phyloP scores from a whole-genome alignment of 2,329 filamentous ascomycete genomes.

The Botrytis tulipae region DNA sequence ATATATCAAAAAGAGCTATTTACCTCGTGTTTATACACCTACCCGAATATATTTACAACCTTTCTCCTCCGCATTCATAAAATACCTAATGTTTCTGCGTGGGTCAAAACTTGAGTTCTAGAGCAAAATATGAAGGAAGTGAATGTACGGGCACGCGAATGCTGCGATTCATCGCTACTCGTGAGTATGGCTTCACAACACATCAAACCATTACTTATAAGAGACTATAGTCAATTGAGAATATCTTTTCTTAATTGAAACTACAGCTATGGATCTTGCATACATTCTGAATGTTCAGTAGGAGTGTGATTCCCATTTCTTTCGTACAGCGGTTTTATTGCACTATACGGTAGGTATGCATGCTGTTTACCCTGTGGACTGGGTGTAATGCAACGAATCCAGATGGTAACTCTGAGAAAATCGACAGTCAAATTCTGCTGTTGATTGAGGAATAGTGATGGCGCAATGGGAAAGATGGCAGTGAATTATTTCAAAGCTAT shows the following conservation, averaged over 20 bases:
- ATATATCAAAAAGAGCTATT: background rate
- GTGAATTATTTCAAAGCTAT: background rate
- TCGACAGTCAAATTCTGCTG: background rate
- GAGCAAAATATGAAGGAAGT: background rate
- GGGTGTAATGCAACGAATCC: background rate
- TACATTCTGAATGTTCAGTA: background rate
- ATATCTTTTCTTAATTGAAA: too few relatives aligned
- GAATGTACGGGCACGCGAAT: too few relatives aligned
- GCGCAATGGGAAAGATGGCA: background rate
- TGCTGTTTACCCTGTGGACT: background rate
- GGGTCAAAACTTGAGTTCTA: fast-evolving
- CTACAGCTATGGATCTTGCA: background rate
- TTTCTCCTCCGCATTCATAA: too few relatives aligned
- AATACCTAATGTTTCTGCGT: too few relatives aligned
- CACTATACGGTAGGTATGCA: background rate
- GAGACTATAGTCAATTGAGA: background rate
- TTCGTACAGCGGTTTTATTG: background rate
- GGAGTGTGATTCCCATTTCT: background rate
- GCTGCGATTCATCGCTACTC: too few relatives aligned
- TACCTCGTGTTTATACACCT: background rate
- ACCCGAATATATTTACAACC: too few relatives aligned
- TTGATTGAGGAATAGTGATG: background rate
- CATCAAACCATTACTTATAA: background rate
- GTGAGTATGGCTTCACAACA: background rate
- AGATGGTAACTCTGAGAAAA: background rate